These are phyloP conservation scores for Dendrobium catenatum DNA, from an alignment of 106 monocot species.

Conservation along the genomic window DNA sequence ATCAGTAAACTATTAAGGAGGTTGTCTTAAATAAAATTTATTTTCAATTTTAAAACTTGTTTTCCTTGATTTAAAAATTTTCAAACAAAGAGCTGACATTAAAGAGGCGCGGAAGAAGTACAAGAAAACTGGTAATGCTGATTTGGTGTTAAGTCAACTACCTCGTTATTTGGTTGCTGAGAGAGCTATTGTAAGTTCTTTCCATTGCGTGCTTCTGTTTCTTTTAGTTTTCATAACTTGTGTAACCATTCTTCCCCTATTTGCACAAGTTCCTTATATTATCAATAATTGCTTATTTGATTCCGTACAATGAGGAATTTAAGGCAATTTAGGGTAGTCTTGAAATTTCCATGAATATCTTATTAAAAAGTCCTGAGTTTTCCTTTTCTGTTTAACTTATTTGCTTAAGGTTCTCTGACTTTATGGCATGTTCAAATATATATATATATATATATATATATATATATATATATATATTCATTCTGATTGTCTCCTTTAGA, in stretches of 20 bases:
- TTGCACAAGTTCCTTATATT: neutral
- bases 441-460: too few species aligned
- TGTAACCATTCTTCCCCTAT: neutral
- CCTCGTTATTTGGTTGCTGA: slow-evolving; percentile 88
- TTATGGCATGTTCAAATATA: neutral
- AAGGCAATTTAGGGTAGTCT: neutral
- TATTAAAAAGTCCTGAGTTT: neutral
- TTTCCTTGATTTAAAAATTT: slow-evolving; percentile 37
- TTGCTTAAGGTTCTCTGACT: neutral
- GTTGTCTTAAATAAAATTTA: neutral
- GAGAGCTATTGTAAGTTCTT: slow-evolving; percentile 78
- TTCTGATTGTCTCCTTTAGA: too few species aligned
- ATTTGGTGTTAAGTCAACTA: slow-evolving; percentile 50
- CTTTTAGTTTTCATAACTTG: neutral
- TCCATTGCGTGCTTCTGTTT: neutral
- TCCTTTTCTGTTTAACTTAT: neutral
- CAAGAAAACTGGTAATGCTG: slow-evolving; percentile 71
- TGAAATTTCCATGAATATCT: slow-evolving; percentile 4
- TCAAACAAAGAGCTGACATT: slow-evolving; percentile 58
- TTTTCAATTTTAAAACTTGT: slow-evolving; percentile 7
- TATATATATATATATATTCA: neutral
- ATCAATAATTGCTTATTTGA: neutral
- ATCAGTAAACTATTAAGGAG: neutral
- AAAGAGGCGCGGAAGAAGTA: slow-evolving; percentile 57
- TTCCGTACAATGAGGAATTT: neutral